Evolutionary conservation across 2,329 filamentous ascomycete species (phyloP), one percentile per base, ranked within the genome.

Genomic region (Fusarium mexicanum): DNA sequence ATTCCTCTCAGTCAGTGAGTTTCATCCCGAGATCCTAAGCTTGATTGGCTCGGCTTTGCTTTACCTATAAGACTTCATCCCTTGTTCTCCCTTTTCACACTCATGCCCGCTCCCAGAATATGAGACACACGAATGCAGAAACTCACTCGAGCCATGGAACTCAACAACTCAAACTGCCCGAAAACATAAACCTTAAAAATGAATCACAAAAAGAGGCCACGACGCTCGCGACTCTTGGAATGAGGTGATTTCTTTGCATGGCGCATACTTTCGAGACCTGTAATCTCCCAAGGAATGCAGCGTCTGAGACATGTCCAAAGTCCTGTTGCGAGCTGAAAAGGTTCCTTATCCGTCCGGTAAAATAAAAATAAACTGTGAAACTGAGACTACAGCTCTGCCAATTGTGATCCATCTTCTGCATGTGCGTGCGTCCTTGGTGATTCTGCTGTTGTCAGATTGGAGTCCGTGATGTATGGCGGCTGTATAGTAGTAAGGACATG

Each of bases 251-350:
- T 47, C 33, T 48, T 61, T 38, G 29, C 48, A 46, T 38, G 46
- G 53, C 48, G 37, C 59, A 48, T 54, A 60, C 46, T 61, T 41
- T 31, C 37, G 43, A 62, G 58, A 54, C 60, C 37, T 29, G 44
- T 29, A 75, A 66, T 74, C 57, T 75, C 68, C 63, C 62, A 44
- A 69, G 72, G 72, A 72, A 75, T 74, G 68, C 43, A 50, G 17
- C 37, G 44, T 38, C 55, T 72, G 44, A 74, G 64, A 75, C 72
- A 53, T 61, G 9, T 33, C 22, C 46, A 51, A 41, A 40, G 26
- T 43, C 29, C 24, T 47, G 51, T 20, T 47, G 43, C 16, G n/a
- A 46, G 46, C 35, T 46, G 59, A 18, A 46, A 40, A 40, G 38
- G 26, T 41, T 61, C 43, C 41, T 60, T 51, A 51, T 59, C 26